phyloP scores from a whole-genome alignment of 148 eudicot genomes.

The Silene conica region DNA sequence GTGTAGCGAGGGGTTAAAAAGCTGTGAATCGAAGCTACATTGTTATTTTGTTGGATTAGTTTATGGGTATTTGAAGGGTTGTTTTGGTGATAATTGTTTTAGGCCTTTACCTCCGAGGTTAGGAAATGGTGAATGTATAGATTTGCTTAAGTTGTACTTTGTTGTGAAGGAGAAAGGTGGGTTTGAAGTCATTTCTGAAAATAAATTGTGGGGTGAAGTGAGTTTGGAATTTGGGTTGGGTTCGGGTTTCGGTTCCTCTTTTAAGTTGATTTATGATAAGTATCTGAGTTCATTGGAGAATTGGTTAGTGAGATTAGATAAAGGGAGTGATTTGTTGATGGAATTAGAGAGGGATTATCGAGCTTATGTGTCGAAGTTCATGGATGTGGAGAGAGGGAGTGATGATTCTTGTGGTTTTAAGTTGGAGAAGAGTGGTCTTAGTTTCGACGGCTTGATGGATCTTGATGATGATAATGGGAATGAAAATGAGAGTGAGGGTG shows the following conservation, averaged over 20 bases:
- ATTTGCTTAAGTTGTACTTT: slow-evolving; percentile 54
- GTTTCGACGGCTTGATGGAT: slow-evolving; percentile 5
- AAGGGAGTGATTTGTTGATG: slow-evolving; percentile 31
- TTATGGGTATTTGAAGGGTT: slow-evolving; percentile 27
- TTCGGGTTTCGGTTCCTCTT: slow-evolving; percentile 37
- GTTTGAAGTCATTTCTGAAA: slow-evolving; percentile 37
- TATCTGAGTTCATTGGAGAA: slow-evolving; percentile 41
- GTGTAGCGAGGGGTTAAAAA: slow-evolving; percentile 1
- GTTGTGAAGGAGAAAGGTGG: slow-evolving; percentile 60
- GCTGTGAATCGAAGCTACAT: slow-evolving; percentile 25
- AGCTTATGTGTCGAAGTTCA: slow-evolving; percentile 25
- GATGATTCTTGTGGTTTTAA: slow-evolving; percentile 27
- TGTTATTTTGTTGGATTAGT: slow-evolving; percentile 31
- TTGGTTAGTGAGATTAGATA: slow-evolving; percentile 29
- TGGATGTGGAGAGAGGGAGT: slow-evolving; percentile 34
- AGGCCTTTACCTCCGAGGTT: slow-evolving; percentile 54
- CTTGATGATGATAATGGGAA: background rate
- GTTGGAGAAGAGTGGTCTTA: slow-evolving; percentile 35
- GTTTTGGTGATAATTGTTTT: slow-evolving; percentile 29
- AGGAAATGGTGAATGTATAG: slow-evolving; percentile 55
- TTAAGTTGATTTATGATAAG: slow-evolving; percentile 56
- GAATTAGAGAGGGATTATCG: slow-evolving; percentile 37
- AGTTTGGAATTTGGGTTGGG: slow-evolving; percentile 49
- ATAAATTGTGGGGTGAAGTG: slow-evolving; percentile 51
- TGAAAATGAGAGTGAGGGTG: background rate